Evolutionary conservation across 257 asterid species (phyloP).

Genomic region (Solanum piurae): DNA sequence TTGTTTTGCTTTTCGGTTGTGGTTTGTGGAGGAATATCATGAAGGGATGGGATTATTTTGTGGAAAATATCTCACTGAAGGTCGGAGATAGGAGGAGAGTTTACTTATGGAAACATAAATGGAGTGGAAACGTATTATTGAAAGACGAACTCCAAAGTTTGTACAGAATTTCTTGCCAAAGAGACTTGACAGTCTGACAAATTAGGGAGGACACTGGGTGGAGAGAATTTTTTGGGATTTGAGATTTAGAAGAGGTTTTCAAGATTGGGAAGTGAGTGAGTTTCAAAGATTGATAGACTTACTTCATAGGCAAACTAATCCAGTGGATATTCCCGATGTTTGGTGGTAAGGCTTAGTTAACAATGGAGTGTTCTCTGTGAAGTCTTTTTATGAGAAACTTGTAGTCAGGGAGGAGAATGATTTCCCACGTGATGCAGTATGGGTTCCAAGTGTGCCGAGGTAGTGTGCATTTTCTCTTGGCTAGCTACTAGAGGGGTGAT

Average conservation of each 20-base stretch:
- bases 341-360: neutral
- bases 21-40: neutral
- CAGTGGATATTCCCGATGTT: neutral
- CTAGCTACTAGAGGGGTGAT: neutral
- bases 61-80: neutral
- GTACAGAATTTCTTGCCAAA: neutral
- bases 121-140: neutral
- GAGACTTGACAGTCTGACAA: neutral
- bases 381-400: neutral
- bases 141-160: neutral
- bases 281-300: neutral
- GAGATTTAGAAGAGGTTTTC: neutral
- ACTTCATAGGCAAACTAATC: neutral
- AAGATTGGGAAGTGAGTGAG: neutral
- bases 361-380: neutral
- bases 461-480: neutral
- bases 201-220: neutral
- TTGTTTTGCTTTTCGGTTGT: neutral
- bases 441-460: neutral
- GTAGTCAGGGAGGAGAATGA: neutral
- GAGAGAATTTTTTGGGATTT: neutral
- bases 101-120: neutral
- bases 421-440: neutral
- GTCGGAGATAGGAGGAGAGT: neutral
- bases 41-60: neutral